Conservation (phyloP, 2,329 filamentous ascomycete species). For the Colletotrichum tropicale region DNA sequence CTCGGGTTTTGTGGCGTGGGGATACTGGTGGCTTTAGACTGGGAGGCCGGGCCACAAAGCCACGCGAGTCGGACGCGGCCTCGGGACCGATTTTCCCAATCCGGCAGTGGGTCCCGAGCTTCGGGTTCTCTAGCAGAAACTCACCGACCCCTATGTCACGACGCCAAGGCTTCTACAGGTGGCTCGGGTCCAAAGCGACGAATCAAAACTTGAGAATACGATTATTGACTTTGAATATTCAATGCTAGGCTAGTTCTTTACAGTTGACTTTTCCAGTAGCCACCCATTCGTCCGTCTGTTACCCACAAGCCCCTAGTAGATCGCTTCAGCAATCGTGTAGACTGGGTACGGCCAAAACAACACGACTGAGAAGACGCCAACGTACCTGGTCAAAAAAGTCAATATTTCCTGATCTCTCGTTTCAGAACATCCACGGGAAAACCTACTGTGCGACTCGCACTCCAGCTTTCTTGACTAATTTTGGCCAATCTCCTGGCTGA, state of each 20-base stretch:
- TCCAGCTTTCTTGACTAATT: not conserved
- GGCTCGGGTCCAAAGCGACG: not conserved
- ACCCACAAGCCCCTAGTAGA: not conserved
- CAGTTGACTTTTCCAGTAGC: not conserved
- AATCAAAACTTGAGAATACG: not conserved
- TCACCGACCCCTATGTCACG: not conserved
- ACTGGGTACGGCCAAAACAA: not conserved
- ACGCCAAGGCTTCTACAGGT: not conserved
- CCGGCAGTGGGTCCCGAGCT: not conserved
- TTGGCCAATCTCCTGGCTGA: not conserved
- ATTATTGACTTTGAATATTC: not conserved
- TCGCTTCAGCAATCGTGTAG: not conserved
- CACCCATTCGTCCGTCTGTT: not conserved
- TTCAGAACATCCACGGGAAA: not conserved
- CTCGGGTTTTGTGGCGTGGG: not conserved
- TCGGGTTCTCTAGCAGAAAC: not conserved
- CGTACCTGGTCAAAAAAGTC: not conserved
- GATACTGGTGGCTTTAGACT: not conserved
- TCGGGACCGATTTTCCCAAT: conserved; percentile 1
- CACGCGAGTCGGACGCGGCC: not conserved
- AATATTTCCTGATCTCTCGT: not conserved
- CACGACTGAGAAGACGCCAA: not conserved
- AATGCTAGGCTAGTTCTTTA: not conserved
- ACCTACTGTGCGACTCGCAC: not conserved
- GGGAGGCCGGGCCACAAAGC: not conserved